These are phyloP conservation scores for Pichia kluyveri DNA, from an alignment of 805 yeast genomes.

Conservation along the genomic window DNA sequence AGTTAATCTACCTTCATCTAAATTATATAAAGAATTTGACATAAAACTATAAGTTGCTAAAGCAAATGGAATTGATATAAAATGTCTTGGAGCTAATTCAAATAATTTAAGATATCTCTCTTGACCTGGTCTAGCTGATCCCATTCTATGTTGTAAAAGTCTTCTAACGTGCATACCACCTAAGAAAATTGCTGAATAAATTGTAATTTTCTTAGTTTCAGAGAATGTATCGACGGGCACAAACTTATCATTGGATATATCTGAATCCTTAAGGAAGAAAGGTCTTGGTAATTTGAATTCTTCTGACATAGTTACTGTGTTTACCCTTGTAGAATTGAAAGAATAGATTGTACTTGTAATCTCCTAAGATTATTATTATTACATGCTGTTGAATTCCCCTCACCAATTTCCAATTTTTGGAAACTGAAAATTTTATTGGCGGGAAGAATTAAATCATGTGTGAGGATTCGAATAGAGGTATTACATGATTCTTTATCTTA, in stretches of 20 bases:
- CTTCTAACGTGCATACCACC: constrained; percentile 31
- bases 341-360: too few relatives aligned
- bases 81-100: constrained; percentile 23
- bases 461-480: too few relatives aligned
- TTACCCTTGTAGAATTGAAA: background rate
- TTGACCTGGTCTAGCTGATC: constrained; percentile 30
- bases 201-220: constrained; percentile 20
- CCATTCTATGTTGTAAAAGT: constrained; percentile 27
- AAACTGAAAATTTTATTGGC: too few relatives aligned
- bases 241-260: constrained; percentile 9
- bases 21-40: constrained; percentile 23
- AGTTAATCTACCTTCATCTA: constrained; percentile 22
- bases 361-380: too few relatives aligned
- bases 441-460: too few relatives aligned
- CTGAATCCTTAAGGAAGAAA: constrained; percentile 16
- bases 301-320: background rate
- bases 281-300: constrained; percentile 22
- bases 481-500: too few relatives aligned
- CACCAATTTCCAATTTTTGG: too few relatives aligned
- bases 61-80: constrained; percentile 27
- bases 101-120: constrained; percentile 26
- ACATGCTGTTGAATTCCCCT: too few relatives aligned
- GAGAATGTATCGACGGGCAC: constrained; percentile 25
- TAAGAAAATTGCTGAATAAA: constrained; percentile 24
- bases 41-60: constrained; percentile 25